A percentile compares a stretch with the other conserved stretches of the same genome.
phyloP scores from a whole-genome alignment of 768 basidiomycete species.

The Mycena belliarum region DNA sequence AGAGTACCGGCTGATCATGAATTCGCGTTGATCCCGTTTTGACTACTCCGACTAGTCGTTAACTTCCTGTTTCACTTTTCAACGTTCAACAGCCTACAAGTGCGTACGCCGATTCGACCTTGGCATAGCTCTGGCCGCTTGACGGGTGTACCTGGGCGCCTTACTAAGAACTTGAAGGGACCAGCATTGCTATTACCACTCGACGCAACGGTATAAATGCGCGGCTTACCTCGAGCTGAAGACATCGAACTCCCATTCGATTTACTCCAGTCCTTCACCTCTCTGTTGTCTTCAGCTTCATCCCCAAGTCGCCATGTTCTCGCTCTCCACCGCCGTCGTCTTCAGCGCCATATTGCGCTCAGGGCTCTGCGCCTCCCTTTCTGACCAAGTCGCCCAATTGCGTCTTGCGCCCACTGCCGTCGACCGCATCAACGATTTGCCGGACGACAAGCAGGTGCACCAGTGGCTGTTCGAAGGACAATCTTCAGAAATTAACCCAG shows the following conservation, averaged over 20 bases:
- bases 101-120: no score
- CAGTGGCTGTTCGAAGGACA: no score
- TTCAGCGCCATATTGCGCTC: constrained; percentile 6
- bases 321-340: constrained; percentile 1
- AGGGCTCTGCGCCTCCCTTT: background rate
- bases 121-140: no score
- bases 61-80: no score
- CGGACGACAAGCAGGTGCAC: background rate
- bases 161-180: no score
- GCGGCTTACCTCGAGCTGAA: background rate
- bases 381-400: constrained; percentile 5
- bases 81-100: no score
- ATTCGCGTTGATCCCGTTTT: no score
- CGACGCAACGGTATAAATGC: background rate
- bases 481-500: background rate
- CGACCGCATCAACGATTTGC: constrained; percentile 7
- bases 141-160: background rate
- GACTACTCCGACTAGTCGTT: no score
- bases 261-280: background rate
- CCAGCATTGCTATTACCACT: no score
- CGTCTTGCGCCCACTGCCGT: constrained; percentile 11
- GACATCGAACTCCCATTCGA: background rate
- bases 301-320: constrained; percentile 3
- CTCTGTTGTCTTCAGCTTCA: no score
- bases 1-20: no score